A percentile compares a stretch with the other conserved stretches of the same genome.
These are phyloP conservation scores for Solanum aculeatissimum DNA, from an alignment of 305 asterid genomes.

Conservation along the genomic window DNA sequence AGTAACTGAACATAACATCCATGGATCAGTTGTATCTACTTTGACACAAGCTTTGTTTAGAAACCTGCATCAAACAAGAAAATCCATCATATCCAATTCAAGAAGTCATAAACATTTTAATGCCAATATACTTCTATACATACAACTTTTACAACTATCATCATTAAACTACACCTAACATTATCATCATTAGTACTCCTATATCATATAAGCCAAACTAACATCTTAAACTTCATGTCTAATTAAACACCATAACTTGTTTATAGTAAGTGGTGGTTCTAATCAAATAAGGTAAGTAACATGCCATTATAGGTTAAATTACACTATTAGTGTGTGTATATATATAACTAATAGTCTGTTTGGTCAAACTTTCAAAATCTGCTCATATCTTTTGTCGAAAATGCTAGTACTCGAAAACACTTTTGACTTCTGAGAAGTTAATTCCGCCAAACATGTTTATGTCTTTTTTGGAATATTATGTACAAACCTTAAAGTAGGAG, in stretches of 20 bases:
- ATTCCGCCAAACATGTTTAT: accelerated
- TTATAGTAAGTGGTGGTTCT: background rate
- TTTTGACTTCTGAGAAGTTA: background rate
- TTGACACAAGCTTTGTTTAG: slow-evolving; percentile 63
- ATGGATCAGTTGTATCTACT: slow-evolving; percentile 39
- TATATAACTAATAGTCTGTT: background rate
- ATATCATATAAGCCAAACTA: background rate
- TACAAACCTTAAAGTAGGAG: slow-evolving; percentile 54
- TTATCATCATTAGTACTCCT: background rate
- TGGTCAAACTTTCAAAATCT: background rate
- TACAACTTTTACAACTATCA: no score
- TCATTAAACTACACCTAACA: background rate
- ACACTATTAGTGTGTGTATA: background rate
- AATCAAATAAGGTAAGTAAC: background rate
- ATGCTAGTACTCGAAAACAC: background rate
- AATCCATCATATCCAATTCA: background rate
- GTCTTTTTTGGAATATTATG: background rate
- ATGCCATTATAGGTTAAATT: background rate
- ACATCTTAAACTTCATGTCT: background rate
- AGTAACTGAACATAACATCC: slow-evolving; percentile 73
- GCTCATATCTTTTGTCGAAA: background rate
- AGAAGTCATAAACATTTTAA: background rate
- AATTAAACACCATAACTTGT: background rate
- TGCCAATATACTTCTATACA: no score
- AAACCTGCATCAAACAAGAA: slow-evolving; percentile 30